Percentiles rank a stretch among this genome's conserved stretches.
Conservation (phyloP, 1,284 basidiomycete species). For the Farysia itapuensis region DNA sequence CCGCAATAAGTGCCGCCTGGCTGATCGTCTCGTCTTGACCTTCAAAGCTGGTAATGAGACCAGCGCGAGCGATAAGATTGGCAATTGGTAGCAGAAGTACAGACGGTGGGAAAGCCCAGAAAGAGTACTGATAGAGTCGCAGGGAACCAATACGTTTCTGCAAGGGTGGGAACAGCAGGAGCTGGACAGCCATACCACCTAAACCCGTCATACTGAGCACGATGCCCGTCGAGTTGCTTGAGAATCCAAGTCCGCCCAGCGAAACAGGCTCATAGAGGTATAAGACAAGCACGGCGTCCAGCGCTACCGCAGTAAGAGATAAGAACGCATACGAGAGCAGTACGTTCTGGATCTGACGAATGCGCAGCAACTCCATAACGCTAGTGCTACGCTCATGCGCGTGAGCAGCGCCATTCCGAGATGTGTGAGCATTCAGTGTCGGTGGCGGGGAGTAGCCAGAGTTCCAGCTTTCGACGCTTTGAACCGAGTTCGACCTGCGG, state of each 20-base stretch:
- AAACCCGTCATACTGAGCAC: slow-evolving; percentile 54
- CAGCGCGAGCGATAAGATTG: slow-evolving; percentile 34
- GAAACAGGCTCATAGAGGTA: slow-evolving; percentile 38
- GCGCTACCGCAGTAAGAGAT: slow-evolving; percentile 19
- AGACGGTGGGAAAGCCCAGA: slow-evolving; percentile 56
- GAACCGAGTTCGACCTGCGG: slow-evolving; percentile 4
- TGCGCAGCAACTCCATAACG: slow-evolving; percentile 14
- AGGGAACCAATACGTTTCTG: slow-evolving; percentile 57
- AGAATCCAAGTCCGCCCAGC: slow-evolving; percentile 32
- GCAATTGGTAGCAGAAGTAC: slow-evolving; percentile 55
- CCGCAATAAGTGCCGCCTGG: neutral
- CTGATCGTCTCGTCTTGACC: neutral
- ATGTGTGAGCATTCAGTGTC: neutral
- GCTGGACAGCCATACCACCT: slow-evolving; percentile 49
- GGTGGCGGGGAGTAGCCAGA: slow-evolving; percentile 25
- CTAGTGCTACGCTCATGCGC: neutral
- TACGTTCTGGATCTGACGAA: slow-evolving; percentile 49
- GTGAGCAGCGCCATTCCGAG: neutral
- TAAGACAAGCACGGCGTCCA: slow-evolving; percentile 40
- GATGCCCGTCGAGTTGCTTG: slow-evolving; percentile 26
- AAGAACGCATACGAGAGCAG: slow-evolving; percentile 34
- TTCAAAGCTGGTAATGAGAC: neutral
- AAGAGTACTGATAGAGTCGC: slow-evolving; percentile 49
- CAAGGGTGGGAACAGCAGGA: slow-evolving; percentile 59
- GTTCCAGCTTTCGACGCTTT: slow-evolving; percentile 15